Evolutionary conservation across 345 rosid species (phyloP).

Genomic region (Eucalyptus grandis): DNA sequence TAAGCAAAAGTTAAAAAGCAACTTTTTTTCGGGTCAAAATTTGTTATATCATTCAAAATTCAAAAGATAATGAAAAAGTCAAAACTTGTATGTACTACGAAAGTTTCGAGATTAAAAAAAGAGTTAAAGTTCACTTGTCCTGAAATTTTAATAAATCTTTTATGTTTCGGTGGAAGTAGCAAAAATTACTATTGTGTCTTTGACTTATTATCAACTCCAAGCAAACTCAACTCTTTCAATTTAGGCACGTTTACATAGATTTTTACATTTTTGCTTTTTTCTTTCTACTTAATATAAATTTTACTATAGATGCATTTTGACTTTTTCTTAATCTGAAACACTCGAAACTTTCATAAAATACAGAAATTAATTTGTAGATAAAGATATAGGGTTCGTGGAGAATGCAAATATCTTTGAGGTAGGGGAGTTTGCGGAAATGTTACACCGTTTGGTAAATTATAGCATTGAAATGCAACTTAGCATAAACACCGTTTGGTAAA

Average conservation of each 20-base stretch:
- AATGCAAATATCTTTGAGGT: too few relatives aligned
- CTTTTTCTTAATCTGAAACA: neutral
- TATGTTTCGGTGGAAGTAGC: neutral
- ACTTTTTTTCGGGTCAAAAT: neutral
- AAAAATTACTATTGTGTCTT: neutral
- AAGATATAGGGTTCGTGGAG: too few relatives aligned
- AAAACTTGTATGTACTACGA: neutral
- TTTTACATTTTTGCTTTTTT: neutral
- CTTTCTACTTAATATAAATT: neutral
- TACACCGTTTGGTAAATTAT: too few relatives aligned
- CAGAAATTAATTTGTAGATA: neutral
- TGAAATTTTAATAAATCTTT: neutral
- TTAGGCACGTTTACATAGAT: neutral
- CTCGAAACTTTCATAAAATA: neutral
- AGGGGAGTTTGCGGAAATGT: too few relatives aligned
- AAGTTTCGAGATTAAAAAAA: neutral
- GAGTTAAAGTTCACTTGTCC: neutral
- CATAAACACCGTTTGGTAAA: too few relatives aligned
- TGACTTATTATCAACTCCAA: neutral
- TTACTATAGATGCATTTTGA: neutral
- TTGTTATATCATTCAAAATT: neutral
- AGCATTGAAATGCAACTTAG: too few relatives aligned
- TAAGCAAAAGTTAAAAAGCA: neutral
- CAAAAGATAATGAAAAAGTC: neutral
- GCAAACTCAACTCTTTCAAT: neutral